Evolutionary conservation across 169 alveolate species (phyloP), one percentile per base, ranked within the genome.

Genomic region (Cystoisospora suis): DNA sequence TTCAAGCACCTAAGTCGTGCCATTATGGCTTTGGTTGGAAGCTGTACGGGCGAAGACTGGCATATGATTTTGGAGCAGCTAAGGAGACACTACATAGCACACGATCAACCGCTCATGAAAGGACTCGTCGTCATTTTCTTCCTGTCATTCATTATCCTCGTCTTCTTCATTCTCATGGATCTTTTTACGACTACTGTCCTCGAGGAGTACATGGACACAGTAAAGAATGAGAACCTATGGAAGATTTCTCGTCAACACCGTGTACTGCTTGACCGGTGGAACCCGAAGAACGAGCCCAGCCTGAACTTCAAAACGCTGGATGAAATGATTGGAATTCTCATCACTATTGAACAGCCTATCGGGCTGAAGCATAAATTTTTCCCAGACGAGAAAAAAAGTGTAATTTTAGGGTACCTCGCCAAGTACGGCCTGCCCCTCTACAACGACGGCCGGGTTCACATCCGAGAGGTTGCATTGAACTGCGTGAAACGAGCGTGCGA

Each of bases 31-130:
- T 86, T 89, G 49, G n/a, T 89, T 20, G 85, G 89, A 6, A 59
- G 81, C 83, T 89, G 89, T 20, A 89, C 93, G 20, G 93, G 93
- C 1, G 93, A 89, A 69, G 75, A 79, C 42, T 89, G 93, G 93
- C 93, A 89, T n/a, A 61, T 56, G 45, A 80, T 83, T 56, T 53
- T 61, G 65, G 89, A 77, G 38, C 87, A 89, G 61, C 61, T 45
- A 61, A 88, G 93, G 12, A 56, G 56, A 3, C 53, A 45, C 75
- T 89, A 89, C 86, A 42, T 44, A 49, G 77, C 58, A 42, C n/a
- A 17, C 47, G 86, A 47, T 23, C 29, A 34, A 34, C 36, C 38
- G 36, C 40, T 46, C n/a, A 58, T 89, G 20, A 77, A 61, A 58
- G 58, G 59, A 77, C 20, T 56, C 0, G 70, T 80, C 12, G 42